Percentiles rank a stretch among this genome's conserved stretches.
Evolutionary conservation across 78 protist species (phyloP).

Genomic region (Speleostelium caveatum): DNA sequence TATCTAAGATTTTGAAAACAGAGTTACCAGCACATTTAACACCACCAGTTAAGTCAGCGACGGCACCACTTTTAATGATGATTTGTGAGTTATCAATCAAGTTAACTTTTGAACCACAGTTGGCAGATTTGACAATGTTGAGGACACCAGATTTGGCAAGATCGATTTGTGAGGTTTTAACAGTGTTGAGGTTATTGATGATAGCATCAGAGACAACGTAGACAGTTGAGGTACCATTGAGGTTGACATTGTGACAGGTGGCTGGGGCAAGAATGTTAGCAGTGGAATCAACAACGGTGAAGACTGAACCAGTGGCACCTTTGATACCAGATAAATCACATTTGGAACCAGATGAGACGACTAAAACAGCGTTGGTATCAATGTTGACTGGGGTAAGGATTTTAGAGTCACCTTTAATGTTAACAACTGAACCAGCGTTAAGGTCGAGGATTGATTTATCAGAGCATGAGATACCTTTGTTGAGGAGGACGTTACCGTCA

Average conservation of each 20-base stretch:
- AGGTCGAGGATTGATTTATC: slow-evolving; percentile 1
- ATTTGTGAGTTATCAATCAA: neutral
- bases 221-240: slow-evolving; percentile 38
- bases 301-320: slow-evolving; percentile 17
- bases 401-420: slow-evolving; percentile 26
- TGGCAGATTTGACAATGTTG: neutral
- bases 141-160: slow-evolving; percentile 6
- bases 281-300: slow-evolving; percentile 11
- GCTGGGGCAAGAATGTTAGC: neutral
- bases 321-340: slow-evolving; percentile 4
- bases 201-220: neutral
- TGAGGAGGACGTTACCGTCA: neutral
- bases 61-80: neutral
- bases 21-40: slow-evolving; percentile 15
- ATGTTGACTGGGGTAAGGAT: neutral
- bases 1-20: slow-evolving; percentile 11
- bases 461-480: slow-evolving; percentile 30
- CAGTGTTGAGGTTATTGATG: slow-evolving; percentile 4
- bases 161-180: slow-evolving; percentile 16
- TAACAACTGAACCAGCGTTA: neutral
- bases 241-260: slow-evolving; percentile 1
- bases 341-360: neutral
- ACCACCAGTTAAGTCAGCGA: slow-evolving; percentile 49
- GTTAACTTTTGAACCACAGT: slow-evolving; percentile 2
- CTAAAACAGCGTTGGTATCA: neutral